Base-by-base conservation (phyloP, 148 eudicot genomes). In the Dysphania ambrosioides region DNA sequence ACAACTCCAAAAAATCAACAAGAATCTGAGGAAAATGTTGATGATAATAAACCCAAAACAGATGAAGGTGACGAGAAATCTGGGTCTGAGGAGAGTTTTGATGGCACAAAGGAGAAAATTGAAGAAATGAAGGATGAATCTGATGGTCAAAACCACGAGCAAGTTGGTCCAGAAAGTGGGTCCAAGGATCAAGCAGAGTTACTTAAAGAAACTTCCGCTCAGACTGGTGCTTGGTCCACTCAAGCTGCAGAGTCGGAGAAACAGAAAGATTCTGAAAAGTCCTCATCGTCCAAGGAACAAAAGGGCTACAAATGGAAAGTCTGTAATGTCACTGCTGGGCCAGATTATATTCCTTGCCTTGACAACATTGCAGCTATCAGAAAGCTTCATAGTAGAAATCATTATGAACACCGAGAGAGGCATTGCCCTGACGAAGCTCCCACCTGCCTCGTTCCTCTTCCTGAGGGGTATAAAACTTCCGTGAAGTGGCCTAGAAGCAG, bases 321-420 rank as follows among this genome's bases (percentile, higher is more conserved):
- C 9, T 83, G 89, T 65, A 86, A 83, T 72, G 82, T 78, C 67
- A 81, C 96, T 74, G 90, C 96, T 41, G 92, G 96, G 15, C 80
- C 92, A 59, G 92, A 90, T 41, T 90, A 90, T 86, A 90, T 90
- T 71, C 96, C 96, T 13, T 90, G 96, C 73, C 87, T 90, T 35
- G 92, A 90, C 72, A 85, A 87, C 75, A 53, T 81, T 72, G 72
- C 81, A 68, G 86, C 87, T 26, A 87, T 88, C 8, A 79, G 71
- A 47, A 84, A 71, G 55, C 88, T 90, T 74, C 79, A 29, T 1
- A 75, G 76, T 58, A 87, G 73, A 26, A 57, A 57, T 12, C 96
- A 90, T 70, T 90, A 81, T 77, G 86, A 88, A 72, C 96, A 90
- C 66, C 73, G 89, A 71, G 88, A 81, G 67, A 79, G 87, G 64